These are phyloP conservation scores for Buxus sempervirens DNA, from an alignment of 164 flowering plant species.

Conservation along the genomic window DNA sequence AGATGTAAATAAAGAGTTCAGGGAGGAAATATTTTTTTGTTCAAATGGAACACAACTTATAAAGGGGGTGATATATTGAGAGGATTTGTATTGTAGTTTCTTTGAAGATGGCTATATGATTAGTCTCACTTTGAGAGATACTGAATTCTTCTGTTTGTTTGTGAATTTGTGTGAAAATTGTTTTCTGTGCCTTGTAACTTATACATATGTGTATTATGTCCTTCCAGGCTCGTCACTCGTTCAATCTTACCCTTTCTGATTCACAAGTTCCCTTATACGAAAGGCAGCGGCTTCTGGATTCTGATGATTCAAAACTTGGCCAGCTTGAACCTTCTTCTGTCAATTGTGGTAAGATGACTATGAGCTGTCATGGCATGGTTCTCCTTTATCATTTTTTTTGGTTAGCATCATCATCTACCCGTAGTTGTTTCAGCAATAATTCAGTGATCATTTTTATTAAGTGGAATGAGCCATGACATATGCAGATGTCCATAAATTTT, in stretches of 20 bases:
- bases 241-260: conserved; percentile 49
- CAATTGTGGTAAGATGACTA: conserved; percentile 53
- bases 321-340: conserved; percentile 66
- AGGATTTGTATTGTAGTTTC: no score
- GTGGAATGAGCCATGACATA: neutral
- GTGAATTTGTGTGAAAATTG: no score
- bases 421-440: neutral
- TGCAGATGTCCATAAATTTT: conserved; percentile 56
- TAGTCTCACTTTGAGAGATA: no score
- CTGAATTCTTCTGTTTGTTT: no score
- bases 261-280: conserved; percentile 52
- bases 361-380: neutral
- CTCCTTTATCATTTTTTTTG: neutral
- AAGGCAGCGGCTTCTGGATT: conserved; percentile 68
- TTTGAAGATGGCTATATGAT: no score
- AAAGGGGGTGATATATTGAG: no score
- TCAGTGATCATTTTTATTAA: neutral
- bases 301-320: conserved; percentile 63
- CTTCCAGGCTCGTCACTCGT: conserved; percentile 53
- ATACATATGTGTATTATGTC: neutral
- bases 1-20: no score
- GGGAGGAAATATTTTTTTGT: no score
- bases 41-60: no score
- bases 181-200: no score
- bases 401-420: no score